Evolutionary conservation across 306 rosid genomes (phyloP).

Genomic region (Quercus aquifolioides): DNA sequence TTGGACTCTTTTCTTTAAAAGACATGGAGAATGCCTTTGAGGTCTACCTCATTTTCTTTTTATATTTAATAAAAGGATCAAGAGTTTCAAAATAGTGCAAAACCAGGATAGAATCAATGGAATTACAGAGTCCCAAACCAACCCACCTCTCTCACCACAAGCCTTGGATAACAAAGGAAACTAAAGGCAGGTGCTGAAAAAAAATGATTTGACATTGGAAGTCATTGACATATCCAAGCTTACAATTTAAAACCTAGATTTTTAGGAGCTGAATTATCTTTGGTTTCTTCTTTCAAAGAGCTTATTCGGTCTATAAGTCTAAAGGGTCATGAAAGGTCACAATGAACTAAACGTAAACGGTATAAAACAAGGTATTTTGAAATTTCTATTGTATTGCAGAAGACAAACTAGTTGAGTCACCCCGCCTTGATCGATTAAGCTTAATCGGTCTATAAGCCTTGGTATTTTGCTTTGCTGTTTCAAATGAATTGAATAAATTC

Average conservation of each 20-base stretch:
- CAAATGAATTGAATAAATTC: slow-evolving; percentile 84
- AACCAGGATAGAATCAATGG: too few species aligned
- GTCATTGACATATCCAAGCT: neutral
- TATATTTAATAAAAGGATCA: too few species aligned
- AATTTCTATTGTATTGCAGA: slow-evolving; percentile 38
- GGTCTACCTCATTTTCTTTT: too few species aligned
- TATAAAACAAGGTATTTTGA: neutral
- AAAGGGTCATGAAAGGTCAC: neutral
- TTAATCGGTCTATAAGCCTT: too few species aligned
- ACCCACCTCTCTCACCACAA: neutral
- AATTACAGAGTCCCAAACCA: too few species aligned
- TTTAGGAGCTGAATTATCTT: neutral
- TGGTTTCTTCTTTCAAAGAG: neutral
- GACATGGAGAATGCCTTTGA: too few species aligned
- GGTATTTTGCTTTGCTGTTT: slow-evolving; percentile 52
- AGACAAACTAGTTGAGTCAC: slow-evolving; percentile 88
- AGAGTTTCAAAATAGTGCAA: too few species aligned
- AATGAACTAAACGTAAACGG: neutral
- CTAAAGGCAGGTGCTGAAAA: neutral
- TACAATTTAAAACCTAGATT: neutral
- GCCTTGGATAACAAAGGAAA: too few species aligned
- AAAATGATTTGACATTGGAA: neutral
- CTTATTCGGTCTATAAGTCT: neutral
- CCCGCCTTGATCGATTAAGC: slow-evolving; percentile 35
- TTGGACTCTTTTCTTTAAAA: too few species aligned